Percentiles rank a stretch among this genome's conserved stretches.
These are phyloP conservation scores for Chlamydomonas sp. DNA, from an alignment of 139 green algal genomes.

Conservation along the genomic window DNA sequence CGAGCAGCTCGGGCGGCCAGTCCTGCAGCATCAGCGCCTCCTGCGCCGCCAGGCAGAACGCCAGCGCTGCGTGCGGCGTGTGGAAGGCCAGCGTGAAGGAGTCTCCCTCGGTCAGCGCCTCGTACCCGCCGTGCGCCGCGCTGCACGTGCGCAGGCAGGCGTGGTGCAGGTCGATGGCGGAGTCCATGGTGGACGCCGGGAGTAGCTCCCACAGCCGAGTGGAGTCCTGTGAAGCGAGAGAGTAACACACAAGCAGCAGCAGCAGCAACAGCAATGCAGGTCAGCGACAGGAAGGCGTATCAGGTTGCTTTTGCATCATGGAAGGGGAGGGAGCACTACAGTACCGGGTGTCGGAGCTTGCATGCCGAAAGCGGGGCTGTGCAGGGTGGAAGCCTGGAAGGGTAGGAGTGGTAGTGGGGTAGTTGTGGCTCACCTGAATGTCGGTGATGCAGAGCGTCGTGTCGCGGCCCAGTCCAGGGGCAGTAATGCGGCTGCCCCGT, in stretches of 20 bases:
- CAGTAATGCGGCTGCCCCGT: background rate
- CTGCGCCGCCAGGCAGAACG: conserved; percentile 23
- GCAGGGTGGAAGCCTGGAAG: too few relatives aligned
- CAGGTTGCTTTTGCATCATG: too few relatives aligned
- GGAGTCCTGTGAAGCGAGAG: background rate
- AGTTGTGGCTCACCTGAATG: background rate
- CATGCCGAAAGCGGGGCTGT: too few relatives aligned
- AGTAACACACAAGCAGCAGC: too few relatives aligned
- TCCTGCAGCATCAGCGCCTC: background rate
- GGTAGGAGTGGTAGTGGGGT: too few relatives aligned
- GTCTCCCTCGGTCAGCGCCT: conserved; percentile 24
- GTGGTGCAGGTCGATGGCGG: conserved; percentile 11
- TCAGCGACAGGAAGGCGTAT: too few relatives aligned
- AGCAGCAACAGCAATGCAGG: too few relatives aligned
- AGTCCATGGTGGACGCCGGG: background rate
- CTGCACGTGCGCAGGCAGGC: background rate
- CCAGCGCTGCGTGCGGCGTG: background rate
- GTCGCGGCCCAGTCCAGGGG: background rate
- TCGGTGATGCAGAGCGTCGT: background rate
- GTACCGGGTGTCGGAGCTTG: too few relatives aligned
- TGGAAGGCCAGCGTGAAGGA: conserved; percentile 27
- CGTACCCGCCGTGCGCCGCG: background rate
- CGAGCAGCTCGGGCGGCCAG: too few relatives aligned
- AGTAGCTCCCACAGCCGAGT: conserved; percentile 15
- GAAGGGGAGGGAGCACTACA: too few relatives aligned